Evolutionary conservation across 768 basidiomycete species (phyloP).

Genomic region (Symmetrospora coprosmae): DNA sequence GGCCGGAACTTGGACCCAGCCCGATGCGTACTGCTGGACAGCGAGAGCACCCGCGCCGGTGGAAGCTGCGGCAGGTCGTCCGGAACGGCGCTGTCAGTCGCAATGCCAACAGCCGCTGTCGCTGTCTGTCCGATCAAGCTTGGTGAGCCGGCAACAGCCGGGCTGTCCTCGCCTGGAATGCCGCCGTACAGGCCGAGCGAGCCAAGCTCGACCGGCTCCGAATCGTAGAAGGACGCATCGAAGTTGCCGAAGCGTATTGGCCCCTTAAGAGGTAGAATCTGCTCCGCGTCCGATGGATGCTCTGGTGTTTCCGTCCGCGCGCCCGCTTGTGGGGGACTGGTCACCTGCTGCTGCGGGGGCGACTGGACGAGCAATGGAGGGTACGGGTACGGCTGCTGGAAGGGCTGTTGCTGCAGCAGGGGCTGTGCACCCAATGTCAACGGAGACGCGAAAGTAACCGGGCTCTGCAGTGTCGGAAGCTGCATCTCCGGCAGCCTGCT

Average conservation of each 20-base stretch:
- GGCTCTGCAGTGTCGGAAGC: too few species aligned
- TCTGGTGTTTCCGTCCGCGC: neutral
- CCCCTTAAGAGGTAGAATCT: neutral
- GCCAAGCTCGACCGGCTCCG: slow-evolving; percentile 8
- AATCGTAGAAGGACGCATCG: slow-evolving; percentile 16
- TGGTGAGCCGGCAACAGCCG: neutral
- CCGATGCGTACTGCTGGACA: too few species aligned
- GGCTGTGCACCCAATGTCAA: too few species aligned
- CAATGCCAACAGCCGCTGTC: neutral
- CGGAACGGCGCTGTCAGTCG: neutral
- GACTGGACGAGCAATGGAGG: too few species aligned
- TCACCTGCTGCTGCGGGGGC: too few species aligned
- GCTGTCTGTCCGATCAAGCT: neutral
- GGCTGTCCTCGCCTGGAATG: neutral
- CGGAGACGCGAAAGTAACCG: too few species aligned
- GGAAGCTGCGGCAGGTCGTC: slow-evolving; percentile 6
- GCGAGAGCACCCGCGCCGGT: neutral
- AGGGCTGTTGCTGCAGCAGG: too few species aligned
- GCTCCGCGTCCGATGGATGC: neutral
- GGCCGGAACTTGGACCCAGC: too few species aligned
- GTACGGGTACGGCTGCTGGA: too few species aligned
- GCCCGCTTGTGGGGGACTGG: neutral
- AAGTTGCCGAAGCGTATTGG: slow-evolving; percentile 15
- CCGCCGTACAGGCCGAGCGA: neutral
- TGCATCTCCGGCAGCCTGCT: too few species aligned